These are phyloP conservation scores for Pisolithus orientalis DNA, from an alignment of 768 basidiomycete species.

Conservation along the genomic window DNA sequence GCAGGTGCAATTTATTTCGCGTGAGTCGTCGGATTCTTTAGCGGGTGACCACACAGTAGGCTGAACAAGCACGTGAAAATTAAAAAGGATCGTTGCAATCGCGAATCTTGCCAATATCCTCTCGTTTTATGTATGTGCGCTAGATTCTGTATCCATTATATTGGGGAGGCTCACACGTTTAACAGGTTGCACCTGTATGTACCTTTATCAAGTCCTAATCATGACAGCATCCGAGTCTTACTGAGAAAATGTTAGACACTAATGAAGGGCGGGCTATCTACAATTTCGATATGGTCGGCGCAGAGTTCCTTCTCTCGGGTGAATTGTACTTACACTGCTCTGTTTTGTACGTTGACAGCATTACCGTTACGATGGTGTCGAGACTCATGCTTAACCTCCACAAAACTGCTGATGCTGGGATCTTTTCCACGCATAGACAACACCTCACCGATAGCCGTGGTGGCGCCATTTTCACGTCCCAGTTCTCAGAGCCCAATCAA, in stretches of 20 bases:
- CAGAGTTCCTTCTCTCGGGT: neutral
- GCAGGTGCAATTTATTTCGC: conserved; percentile 51
- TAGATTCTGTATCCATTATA: neutral
- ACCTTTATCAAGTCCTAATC: neutral
- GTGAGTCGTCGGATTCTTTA: conserved; percentile 27
- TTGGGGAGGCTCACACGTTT: neutral
- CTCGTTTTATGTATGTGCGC: conserved; percentile 30
- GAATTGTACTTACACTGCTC: neutral
- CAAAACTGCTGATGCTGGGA: conserved; percentile 24
- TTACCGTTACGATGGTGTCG: conserved; percentile 48
- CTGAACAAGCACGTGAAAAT: neutral
- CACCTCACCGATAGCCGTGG: neutral
- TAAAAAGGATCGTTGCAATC: conserved; percentile 42
- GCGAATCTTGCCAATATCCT: conserved; percentile 45
- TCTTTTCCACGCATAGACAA: neutral
- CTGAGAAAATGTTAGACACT: conserved; percentile 28
- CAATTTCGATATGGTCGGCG: conserved; percentile 43
- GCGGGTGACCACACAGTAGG: conserved; percentile 9
- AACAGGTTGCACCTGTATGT: conserved; percentile 4
- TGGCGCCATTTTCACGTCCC: neutral
- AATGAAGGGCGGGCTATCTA: conserved; percentile 41
- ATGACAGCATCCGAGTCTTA: neutral
- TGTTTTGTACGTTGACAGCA: conserved; percentile 21
- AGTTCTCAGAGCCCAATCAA: neutral
- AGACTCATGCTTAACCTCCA: conserved; percentile 54